Evolutionary conservation across 192 early-diverging fungal species (phyloP), one percentile per base, ranked within the genome.

Genomic region (Podila clonocystis): DNA sequence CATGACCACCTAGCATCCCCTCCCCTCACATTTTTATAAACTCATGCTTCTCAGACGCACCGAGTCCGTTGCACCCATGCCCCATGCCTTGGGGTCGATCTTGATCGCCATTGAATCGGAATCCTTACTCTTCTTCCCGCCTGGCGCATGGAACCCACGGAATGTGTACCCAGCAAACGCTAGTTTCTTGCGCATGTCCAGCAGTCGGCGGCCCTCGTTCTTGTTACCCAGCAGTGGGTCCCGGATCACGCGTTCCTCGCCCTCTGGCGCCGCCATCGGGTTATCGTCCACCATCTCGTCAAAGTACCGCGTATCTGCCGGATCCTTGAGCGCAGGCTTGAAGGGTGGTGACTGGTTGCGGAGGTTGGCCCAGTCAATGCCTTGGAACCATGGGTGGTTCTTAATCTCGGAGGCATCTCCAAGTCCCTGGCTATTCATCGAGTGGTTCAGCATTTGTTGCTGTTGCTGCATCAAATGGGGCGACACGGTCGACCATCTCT

Each of bases 271-370:
- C 9, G 77, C 79, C 65, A 85, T 77, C 6, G 82, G 85, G 69
- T 75, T 84, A 52, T 83, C 82, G 65, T 79, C 80, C 38, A 75
- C 75, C 68, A 84, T 75, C 48, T 79, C 76, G 50, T 98, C 97
- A 91, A 99, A 99, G 73, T 98, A 98, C 31, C 93, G 90, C 0
- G 97, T 98, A 68, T 98, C 97, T 58, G 95, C 95, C 1, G 86
- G 82, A 65, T 88, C 84, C 22, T 89, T 91, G 6, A 91, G 80
- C 48, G 93, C 90, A 0, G 98, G 98, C 30, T 92, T 87, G 85
- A 99, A 99, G 2, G 89, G 86, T 2, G 96, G 94, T n/a, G 85
- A 83, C 55, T 87, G 82, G 0, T 77, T 84, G 30, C 86, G 58
- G 8, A 97, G 67, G 9, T 66, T 85, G 28, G 88, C 87, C 95